phyloP scores from a whole-genome alignment of 2,329 filamentous ascomycete species.

The Sporothrix pseudoabietina region DNA sequence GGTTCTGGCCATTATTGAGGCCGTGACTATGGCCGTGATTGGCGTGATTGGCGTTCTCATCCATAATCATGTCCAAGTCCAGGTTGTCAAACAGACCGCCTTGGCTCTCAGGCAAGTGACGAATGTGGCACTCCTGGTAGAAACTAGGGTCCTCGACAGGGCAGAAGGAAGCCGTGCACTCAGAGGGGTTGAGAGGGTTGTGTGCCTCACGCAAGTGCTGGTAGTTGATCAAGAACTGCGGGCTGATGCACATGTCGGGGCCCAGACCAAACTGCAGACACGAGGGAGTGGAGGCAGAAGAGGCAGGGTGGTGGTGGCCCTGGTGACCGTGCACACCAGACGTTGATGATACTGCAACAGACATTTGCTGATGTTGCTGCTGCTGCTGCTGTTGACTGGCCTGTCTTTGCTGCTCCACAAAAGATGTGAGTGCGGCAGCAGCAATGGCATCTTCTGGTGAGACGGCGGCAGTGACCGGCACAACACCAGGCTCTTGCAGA shows the following conservation, averaged over 20 bases:
- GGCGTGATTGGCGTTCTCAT: background rate
- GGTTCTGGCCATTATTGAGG: constrained; percentile 13
- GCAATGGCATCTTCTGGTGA: constrained; percentile 35
- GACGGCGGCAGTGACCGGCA: background rate
- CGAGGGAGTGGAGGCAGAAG: background rate
- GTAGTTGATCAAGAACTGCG: constrained; percentile 35
- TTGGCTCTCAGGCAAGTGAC: constrained; percentile 20
- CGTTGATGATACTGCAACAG: constrained; percentile 2
- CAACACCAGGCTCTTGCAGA: background rate
- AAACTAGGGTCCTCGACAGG: constrained; percentile 36
- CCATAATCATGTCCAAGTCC: constrained; percentile 26
- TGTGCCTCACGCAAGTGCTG: constrained; percentile 34
- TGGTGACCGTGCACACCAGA: constrained; percentile 11
- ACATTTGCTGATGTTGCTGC: constrained; percentile 13
- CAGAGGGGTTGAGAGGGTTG: constrained; percentile 33
- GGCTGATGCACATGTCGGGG: constrained; percentile 34
- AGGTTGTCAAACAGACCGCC: constrained; percentile 31
- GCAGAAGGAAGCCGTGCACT: constrained; percentile 32
- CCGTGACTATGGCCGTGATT: background rate
- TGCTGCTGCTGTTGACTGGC: constrained; percentile 23
- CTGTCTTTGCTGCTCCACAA: constrained; percentile 28
- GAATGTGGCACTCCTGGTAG: constrained; percentile 35
- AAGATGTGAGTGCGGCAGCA: constrained; percentile 32
- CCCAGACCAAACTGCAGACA: constrained; percentile 27
- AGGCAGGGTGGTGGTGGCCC: constrained; percentile 1